Conservation (phyloP, 139 green algal genomes). For the Limnomonas spitsbergensis region DNA sequence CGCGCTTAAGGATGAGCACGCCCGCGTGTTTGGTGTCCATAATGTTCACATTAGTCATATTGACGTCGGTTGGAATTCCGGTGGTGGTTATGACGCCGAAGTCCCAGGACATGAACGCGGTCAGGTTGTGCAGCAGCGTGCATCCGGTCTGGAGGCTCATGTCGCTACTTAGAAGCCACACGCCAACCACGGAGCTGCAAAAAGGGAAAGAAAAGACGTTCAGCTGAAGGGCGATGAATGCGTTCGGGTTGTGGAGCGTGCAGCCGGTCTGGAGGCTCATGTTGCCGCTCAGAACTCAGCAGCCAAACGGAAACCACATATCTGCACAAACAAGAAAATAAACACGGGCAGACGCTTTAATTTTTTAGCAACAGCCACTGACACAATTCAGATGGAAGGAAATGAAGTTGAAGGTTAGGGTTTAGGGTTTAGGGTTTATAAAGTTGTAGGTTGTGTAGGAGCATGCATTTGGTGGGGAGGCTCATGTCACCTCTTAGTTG, state of each 20-base stretch:
- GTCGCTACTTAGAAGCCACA: conserved; percentile 11
- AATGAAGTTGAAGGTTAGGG: too few species aligned
- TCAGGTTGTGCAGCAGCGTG: conserved; percentile 40
- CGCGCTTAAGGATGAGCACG: conserved; percentile 36
- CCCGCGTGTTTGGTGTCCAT: conserved; percentile 49
- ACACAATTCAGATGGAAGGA: too few species aligned
- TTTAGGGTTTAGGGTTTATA: too few species aligned
- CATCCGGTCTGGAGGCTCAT: neutral
- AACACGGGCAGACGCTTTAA: too few species aligned
- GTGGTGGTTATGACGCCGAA: conserved; percentile 55
- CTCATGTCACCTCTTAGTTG: too few species aligned
- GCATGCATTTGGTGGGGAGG: too few species aligned
- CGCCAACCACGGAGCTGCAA: conserved; percentile 11
- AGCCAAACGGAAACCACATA: conserved; percentile 20
- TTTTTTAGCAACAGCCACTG: too few species aligned
- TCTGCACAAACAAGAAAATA: too few species aligned
- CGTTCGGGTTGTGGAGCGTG: conserved; percentile 41
- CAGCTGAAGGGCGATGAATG: conserved; percentile 56
- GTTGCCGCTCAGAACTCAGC: neutral
- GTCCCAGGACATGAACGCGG: conserved; percentile 55
- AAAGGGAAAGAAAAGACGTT: too few species aligned
- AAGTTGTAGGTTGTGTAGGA: too few species aligned
- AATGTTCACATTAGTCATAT: conserved; percentile 32
- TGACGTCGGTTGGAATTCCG: conserved; percentile 27
- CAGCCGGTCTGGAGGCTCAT: neutral